A percentile compares a stretch with the other conserved stretches of the same genome.
phyloP scores from a whole-genome alignment of 1,284 basidiomycete genomes.

The Tylopilus orsonianus region DNA sequence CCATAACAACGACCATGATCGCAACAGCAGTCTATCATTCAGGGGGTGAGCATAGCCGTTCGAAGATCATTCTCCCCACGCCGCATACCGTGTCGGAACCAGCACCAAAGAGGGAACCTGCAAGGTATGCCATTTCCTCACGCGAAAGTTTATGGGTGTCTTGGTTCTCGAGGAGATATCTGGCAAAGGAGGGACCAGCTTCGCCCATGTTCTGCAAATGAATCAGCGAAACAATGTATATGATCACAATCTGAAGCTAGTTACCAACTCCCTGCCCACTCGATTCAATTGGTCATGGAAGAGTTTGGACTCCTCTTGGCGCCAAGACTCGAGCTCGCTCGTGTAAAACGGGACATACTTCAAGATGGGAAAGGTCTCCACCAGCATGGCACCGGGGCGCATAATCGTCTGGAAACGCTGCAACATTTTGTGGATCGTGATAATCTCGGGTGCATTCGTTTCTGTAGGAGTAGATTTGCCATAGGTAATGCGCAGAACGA shows the following conservation, averaged over 20 bases:
- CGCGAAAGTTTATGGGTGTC: conserved; percentile 26
- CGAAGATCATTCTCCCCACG: neutral
- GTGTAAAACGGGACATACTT: conserved; percentile 41
- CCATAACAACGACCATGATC: conserved; percentile 47
- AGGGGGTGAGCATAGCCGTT: neutral
- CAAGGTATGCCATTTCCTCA: conserved; percentile 41
- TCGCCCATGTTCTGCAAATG: conserved; percentile 18
- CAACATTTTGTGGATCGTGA: conserved; percentile 37
- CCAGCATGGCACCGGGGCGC: conserved; percentile 38
- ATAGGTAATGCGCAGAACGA: conserved; percentile 50
- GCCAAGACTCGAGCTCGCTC: conserved; percentile 36
- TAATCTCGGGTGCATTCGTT: conserved; percentile 44
- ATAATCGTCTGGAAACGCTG: conserved; percentile 39
- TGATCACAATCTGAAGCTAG: neutral
- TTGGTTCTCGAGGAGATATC: conserved; percentile 34
- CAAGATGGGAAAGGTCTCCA: conserved; percentile 44
- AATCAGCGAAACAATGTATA: neutral
- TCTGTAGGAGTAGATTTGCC: conserved; percentile 45
- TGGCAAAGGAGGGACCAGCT: conserved; percentile 31
- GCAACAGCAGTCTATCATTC: conserved; percentile 40
- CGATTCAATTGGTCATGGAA: conserved; percentile 39
- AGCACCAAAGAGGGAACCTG: conserved; percentile 44
- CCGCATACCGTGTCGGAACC: conserved; percentile 42
- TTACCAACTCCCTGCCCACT: conserved; percentile 38
- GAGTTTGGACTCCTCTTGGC: conserved; percentile 43